A percentile compares a stretch with the other conserved stretches of the same genome.
Evolutionary conservation across 2,329 filamentous ascomycete species (phyloP).

Genomic region (Chalaropsis thielavioides): DNA sequence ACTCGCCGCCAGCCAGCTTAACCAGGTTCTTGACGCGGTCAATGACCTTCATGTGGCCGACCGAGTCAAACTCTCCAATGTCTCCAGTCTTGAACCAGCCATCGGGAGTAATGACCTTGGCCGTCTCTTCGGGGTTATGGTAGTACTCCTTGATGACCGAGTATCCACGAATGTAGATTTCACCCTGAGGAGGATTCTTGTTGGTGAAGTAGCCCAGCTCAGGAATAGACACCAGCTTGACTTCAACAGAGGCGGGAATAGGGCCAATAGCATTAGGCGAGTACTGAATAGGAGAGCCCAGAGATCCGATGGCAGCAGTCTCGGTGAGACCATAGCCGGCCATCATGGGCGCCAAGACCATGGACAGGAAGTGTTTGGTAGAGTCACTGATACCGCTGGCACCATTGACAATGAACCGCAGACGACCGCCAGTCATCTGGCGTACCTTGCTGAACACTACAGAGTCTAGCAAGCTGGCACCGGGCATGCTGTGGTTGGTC

Average conservation of each 20-base stretch:
- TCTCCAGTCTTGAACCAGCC: slow-evolving; percentile 97
- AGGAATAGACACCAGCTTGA: slow-evolving; percentile 82
- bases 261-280: slow-evolving; percentile 64
- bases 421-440: slow-evolving; percentile 70
- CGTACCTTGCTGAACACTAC: slow-evolving; percentile 88
- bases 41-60: slow-evolving; percentile 73
- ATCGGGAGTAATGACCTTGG: slow-evolving; percentile 60
- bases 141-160: slow-evolving; percentile 68
- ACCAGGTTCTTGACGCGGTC: slow-evolving; percentile 97
- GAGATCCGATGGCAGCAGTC: slow-evolving; percentile 69
- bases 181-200: slow-evolving; percentile 68
- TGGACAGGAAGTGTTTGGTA: slow-evolving; percentile 79
- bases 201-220: slow-evolving; percentile 75
- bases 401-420: slow-evolving; percentile 87
- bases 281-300: slow-evolving; percentile 76
- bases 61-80: slow-evolving; percentile 72
- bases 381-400: slow-evolving; percentile 79
- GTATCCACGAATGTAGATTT: slow-evolving; percentile 75
- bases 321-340: slow-evolving; percentile 89
- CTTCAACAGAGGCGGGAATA: slow-evolving; percentile 60
- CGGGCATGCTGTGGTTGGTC: slow-evolving; percentile 44
- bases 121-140: slow-evolving; percentile 73
- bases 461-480: slow-evolving; percentile 56
- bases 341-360: slow-evolving; percentile 90
- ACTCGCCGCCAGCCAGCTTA: slow-evolving; percentile 90